phyloP scores from a whole-genome alignment of 306 rosid genomes.

The Alnus glutinosa region DNA sequence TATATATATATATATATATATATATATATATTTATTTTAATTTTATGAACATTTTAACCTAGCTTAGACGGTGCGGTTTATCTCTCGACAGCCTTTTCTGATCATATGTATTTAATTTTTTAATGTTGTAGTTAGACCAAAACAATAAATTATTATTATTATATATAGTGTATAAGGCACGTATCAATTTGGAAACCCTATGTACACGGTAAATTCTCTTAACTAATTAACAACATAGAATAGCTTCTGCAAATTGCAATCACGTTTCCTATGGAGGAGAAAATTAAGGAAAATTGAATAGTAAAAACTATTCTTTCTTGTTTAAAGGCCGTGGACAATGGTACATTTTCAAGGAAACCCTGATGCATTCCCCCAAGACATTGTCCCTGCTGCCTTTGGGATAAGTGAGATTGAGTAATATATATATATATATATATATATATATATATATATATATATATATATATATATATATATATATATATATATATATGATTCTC shows the following conservation, averaged over 20 bases:
- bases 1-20: no score
- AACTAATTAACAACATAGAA: neutral
- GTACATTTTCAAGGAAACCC: neutral
- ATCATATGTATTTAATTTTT: neutral
- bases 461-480: constrained; percentile 35
- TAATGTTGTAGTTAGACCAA: no score
- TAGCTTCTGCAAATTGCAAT: neutral
- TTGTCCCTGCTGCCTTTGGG: constrained; percentile 23
- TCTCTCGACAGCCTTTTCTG: no score
- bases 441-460: neutral
- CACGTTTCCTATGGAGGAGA: neutral
- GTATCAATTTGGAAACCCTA: neutral
- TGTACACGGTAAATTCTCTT: neutral
- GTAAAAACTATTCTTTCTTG: neutral
- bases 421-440: constrained; percentile 21
- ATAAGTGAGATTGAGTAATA: constrained; percentile 25
- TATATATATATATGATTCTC: constrained; percentile 23
- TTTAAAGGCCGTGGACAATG: neutral
- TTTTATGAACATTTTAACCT: neutral
- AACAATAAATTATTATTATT: neutral
- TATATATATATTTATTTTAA: no score
- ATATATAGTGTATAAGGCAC: neutral
- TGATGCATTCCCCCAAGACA: constrained; percentile 57
- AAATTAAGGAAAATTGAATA: neutral
- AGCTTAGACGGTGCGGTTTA: neutral